Percentiles rank a stretch among this genome's conserved stretches.
phyloP scores from a whole-genome alignment of 2,329 filamentous ascomycete genomes.

The Thelonectria rubi region DNA sequence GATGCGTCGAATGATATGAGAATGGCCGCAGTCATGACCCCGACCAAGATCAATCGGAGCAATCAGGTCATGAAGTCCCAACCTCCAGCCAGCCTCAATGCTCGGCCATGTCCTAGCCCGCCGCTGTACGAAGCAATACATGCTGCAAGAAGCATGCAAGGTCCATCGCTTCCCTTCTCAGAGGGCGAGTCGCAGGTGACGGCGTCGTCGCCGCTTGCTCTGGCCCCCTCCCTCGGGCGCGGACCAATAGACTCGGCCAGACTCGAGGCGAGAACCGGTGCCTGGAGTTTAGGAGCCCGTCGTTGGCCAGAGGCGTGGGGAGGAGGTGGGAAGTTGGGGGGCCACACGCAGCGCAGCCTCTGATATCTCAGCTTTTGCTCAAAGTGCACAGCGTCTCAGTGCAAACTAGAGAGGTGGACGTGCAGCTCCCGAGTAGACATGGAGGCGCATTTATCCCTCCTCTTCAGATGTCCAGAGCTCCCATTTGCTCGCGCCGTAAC shows the following conservation, averaged over 20 bases:
- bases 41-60: background rate
- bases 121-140: slow-evolving; percentile 17
- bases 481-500: slow-evolving; percentile 17
- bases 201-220: slow-evolving; percentile 16
- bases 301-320: slow-evolving; percentile 14
- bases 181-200: slow-evolving; percentile 10
- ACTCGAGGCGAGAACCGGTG: slow-evolving; percentile 14
- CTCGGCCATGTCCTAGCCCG: slow-evolving; percentile 10
- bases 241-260: slow-evolving; percentile 12
- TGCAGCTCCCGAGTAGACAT: slow-evolving; percentile 9
- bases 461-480: background rate
- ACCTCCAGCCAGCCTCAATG: slow-evolving; percentile 5
- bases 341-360: slow-evolving; percentile 5
- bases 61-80: background rate
- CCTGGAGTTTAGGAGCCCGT: slow-evolving; percentile 19
- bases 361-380: slow-evolving; percentile 9
- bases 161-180: slow-evolving; percentile 20
- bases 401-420: slow-evolving; percentile 4
- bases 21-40: background rate
- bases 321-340: slow-evolving; percentile 5
- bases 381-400: background rate
- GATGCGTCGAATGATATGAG: background rate
- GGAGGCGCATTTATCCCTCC: slow-evolving; percentile 8
- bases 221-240: background rate
- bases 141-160: slow-evolving; percentile 24